phyloP scores from a whole-genome alignment of 192 early-diverging fungal genomes.

The Glomus cerebriforme region DNA sequence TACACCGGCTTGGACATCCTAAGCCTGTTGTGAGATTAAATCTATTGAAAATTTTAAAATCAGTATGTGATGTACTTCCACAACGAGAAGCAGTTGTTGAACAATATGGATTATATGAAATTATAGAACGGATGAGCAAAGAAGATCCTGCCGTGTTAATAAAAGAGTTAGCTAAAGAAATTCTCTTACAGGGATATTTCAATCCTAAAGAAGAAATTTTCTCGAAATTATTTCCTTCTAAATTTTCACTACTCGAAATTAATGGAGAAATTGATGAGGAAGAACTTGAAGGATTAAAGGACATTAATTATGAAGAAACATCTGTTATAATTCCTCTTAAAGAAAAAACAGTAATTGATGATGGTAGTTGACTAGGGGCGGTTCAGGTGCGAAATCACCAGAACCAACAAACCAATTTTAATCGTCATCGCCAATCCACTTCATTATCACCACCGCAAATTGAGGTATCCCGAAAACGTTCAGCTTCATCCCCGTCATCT shows the following conservation, averaged over 20 bases:
- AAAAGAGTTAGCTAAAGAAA: constrained; percentile 50
- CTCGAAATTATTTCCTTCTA: background rate
- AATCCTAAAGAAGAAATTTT: background rate
- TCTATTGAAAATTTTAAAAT: constrained; percentile 48
- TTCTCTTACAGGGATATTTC: constrained; percentile 33
- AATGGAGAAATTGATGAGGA: background rate
- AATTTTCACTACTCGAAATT: background rate
- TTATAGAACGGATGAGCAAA: constrained; percentile 39
- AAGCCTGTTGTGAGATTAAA: constrained; percentile 56
- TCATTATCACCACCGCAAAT: background rate
- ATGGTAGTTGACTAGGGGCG: constrained; percentile 28
- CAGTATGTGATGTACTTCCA: constrained; percentile 48
- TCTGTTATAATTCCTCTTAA: background rate
- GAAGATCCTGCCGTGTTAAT: constrained; percentile 55
- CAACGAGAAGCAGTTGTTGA: constrained; percentile 37
- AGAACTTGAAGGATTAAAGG: background rate
- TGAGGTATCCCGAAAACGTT: background rate
- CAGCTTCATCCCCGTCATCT: background rate
- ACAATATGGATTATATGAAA: constrained; percentile 37
- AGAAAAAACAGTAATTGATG: background rate
- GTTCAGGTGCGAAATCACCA: constrained; percentile 6
- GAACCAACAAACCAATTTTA: background rate
- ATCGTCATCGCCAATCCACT: background rate
- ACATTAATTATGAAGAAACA: background rate
- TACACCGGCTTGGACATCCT: constrained; percentile 42